phyloP scores from a whole-genome alignment of 192 early-diverging fungal species.

The Phlyctochytrium planicorne region DNA sequence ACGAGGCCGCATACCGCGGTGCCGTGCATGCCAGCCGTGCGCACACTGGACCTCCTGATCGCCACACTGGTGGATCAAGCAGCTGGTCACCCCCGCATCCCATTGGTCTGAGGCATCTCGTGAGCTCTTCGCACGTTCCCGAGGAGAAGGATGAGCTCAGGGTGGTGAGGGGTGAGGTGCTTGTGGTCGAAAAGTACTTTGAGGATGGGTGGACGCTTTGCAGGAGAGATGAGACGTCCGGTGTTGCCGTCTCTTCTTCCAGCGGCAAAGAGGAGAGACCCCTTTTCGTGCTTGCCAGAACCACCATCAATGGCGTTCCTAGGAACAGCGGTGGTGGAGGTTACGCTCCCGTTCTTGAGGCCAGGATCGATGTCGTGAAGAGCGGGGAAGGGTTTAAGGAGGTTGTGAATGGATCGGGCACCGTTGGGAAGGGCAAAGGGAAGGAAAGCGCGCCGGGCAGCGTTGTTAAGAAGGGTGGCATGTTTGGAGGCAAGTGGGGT shows the following conservation, averaged over 20 bases:
- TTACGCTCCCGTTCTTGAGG: neutral
- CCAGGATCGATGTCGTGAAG: neutral
- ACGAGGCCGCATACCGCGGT: neutral
- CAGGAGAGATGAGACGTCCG: neutral
- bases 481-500: neutral
- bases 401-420: too few relatives aligned
- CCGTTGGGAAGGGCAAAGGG: neutral
- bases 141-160: neutral
- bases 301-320: neutral
- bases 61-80: neutral
- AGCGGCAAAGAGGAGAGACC: neutral
- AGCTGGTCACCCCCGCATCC: neutral
- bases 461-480: neutral
- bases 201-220: neutral
- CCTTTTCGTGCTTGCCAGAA: neutral
- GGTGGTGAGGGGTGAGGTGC: neutral
- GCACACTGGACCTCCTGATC: neutral
- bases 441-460: neutral
- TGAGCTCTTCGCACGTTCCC: neutral
- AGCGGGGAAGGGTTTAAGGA: neutral
- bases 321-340: neutral
- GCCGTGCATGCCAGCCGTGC: neutral
- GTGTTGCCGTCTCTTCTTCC: too few relatives aligned
- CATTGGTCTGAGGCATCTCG: neutral
- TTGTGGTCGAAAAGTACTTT: constrained; percentile 2